Percentiles rank a stretch among this genome's conserved stretches.
Evolutionary conservation across 352 stramenopile genomes (phyloP).

Genomic region (Phytophthora ohioensis): DNA sequence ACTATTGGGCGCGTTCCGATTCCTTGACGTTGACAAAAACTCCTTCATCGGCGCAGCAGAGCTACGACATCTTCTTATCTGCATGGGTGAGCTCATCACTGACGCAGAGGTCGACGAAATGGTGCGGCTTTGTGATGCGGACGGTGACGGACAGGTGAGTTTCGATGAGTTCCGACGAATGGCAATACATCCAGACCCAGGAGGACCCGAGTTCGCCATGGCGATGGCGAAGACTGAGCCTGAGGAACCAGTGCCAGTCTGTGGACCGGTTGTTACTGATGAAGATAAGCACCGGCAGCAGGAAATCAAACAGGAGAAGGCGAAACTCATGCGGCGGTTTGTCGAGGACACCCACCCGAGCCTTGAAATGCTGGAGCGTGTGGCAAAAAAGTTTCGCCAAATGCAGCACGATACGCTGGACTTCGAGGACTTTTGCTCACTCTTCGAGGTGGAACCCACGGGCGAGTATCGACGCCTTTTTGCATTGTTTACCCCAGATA

Average conservation of each 20-base stretch:
- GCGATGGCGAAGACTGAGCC: constrained; percentile 40
- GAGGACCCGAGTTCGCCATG: constrained; percentile 76
- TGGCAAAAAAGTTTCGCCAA: constrained; percentile 65
- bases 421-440: constrained; percentile 83
- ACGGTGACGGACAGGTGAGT: constrained; percentile 94
- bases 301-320: constrained; percentile 79
- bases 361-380: constrained; percentile 67
- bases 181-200: constrained; percentile 92
- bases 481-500: constrained; percentile 80
- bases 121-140: constrained; percentile 92
- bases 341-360: constrained; percentile 73
- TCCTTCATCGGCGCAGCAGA: constrained; percentile 93
- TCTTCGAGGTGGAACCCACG: constrained; percentile 90
- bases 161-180: constrained; percentile 93
- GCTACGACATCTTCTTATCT: constrained; percentile 94
- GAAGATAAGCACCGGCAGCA: constrained; percentile 64
- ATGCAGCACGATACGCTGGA: constrained; percentile 66
- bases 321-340: constrained; percentile 73
- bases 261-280: constrained; percentile 30
- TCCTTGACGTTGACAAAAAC: constrained; percentile 96
- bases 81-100: constrained; percentile 96
- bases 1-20: constrained; percentile 91
- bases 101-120: constrained; percentile 95
- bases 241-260: constrained; percentile 17
- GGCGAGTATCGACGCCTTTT: constrained; percentile 92